Base-by-base conservation (phyloP, 768 basidiomycete genomes). In the Lactarius tabidus region DNA sequence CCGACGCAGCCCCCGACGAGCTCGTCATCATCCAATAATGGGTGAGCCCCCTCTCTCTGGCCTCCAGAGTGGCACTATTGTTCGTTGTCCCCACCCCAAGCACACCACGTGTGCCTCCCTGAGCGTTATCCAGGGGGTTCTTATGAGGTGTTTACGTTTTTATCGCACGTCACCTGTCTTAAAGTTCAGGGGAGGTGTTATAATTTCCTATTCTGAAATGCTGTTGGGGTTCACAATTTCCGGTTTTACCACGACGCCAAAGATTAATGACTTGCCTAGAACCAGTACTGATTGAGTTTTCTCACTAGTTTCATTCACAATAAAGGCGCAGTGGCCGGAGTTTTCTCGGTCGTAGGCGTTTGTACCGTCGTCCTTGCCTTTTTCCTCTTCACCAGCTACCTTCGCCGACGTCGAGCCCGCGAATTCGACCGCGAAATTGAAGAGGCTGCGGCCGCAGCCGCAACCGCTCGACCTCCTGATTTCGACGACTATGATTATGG, bases 401-500 rank as follows among this genome's bases (percentile, higher is more conserved):
- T 89, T 68, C 86, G 89, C 10, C 84, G 89, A 0, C 85, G 86
- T 8, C 84, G 87, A 1, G 85, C 84, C 3, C 74, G 79, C 65
- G 79, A 81, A 51, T 87, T 90, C 70, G 90, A 92, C 72, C 79
- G 80, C n/a, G 90, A 91, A 59, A 84, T 90, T 45, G 85, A 83
- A 17, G 85, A 85, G 57, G 90, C 89, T 0, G 88, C 89, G 0
- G 82, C 81, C 3, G 86, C 84, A 63, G 89, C 89, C 0, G 81
- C 79, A 0, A 83, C 82, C 0, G 75, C 81, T 1, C 68, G 78
- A 23, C 78, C 82, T 0, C 84, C 84, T 15, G 69, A 72, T 69
- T 80, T 81, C 65, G 85, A 85, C 62, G 84, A 85, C 62, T 79
- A 81, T 36, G 68, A 70, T 48, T 72, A 71, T 53, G 79, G 77